Conservation (phyloP, 768 basidiomycete species). For the Hygrophoropsis aurantiaca region DNA sequence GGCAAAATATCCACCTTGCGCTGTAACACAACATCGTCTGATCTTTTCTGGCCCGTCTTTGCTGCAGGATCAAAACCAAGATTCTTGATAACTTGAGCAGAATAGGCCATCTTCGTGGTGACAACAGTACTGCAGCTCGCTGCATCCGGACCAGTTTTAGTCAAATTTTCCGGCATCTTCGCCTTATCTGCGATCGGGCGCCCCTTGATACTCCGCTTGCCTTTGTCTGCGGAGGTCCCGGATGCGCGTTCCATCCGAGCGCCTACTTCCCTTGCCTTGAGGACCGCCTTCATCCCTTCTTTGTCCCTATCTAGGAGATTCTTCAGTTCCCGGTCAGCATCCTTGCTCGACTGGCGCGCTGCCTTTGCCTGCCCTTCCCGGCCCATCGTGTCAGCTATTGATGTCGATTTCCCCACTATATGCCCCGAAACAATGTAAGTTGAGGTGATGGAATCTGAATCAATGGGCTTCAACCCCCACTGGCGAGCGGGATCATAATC, state of each 20-base stretch:
- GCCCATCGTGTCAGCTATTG: slow-evolving; percentile 69
- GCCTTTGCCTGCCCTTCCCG: slow-evolving; percentile 79
- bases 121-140: slow-evolving; percentile 1
- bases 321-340: slow-evolving; percentile 63
- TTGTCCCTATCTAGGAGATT: slow-evolving; percentile 61
- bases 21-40: slow-evolving; percentile 41
- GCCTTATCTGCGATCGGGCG: too few relatives aligned
- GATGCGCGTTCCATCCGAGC: slow-evolving; percentile 23
- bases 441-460: slow-evolving; percentile 37
- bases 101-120: slow-evolving; percentile 51
- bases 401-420: slow-evolving; percentile 54
- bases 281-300: slow-evolving; percentile 65
- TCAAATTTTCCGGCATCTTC: slow-evolving; percentile 11
- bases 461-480: slow-evolving; percentile 70
- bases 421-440: slow-evolving; percentile 86
- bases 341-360: slow-evolving; percentile 57
- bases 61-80: slow-evolving; percentile 80
- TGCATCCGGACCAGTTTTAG: slow-evolving; percentile 15
- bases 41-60: slow-evolving; percentile 48
- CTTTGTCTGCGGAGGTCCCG: slow-evolving; percentile 7
- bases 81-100: slow-evolving; percentile 63
- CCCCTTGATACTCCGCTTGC: slow-evolving; percentile 11
- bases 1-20: slow-evolving; percentile 51
- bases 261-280: slow-evolving; percentile 54
- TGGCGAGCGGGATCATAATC: slow-evolving; percentile 70